A percentile compares a stretch with the other conserved stretches of the same genome.
These are phyloP conservation scores for Evansstolkia leycettana DNA, from an alignment of 495 filamentous ascomycete species.

Conservation along the genomic window DNA sequence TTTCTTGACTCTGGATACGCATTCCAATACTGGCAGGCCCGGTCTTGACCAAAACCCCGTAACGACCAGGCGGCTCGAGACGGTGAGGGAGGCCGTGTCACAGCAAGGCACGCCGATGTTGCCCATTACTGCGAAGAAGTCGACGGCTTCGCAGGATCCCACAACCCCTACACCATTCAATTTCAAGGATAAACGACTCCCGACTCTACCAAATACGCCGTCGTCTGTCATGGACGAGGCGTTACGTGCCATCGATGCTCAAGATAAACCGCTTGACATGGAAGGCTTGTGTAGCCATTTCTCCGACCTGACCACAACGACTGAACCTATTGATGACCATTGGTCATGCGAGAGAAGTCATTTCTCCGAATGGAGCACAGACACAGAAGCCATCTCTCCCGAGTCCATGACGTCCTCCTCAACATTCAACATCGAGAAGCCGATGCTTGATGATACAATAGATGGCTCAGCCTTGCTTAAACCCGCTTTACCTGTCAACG, in stretches of 20 bases:
- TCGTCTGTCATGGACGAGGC: constrained; percentile 38
- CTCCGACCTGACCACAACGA: constrained; percentile 29
- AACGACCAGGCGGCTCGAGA: not conserved
- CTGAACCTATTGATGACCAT: constrained; percentile 17
- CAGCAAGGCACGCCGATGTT: constrained; percentile 9
- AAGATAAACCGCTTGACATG: constrained; percentile 20
- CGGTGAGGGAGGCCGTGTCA: constrained; percentile 9
- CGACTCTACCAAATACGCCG: constrained; percentile 33
- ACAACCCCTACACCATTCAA: constrained; percentile 19
- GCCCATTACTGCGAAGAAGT: constrained; percentile 4
- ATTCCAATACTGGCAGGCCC: constrained; percentile 5
- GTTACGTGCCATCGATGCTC: constrained; percentile 27
- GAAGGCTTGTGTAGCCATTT: constrained; percentile 28
- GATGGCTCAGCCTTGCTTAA: constrained; percentile 15
- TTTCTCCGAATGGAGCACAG: constrained; percentile 38
- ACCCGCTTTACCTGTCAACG: constrained; percentile 11
- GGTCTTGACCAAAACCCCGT: not conserved
- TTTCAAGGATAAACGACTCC: constrained; percentile 29
- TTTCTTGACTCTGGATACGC: constrained; percentile 19
- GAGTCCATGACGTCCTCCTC: constrained; percentile 27
- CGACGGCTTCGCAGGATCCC: constrained; percentile 7
- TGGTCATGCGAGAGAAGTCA: constrained; percentile 23
- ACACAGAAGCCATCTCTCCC: constrained; percentile 25
- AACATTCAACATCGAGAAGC: constrained; percentile 16
- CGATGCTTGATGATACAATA: constrained; percentile 11